Conservation (phyloP, 2,329 filamentous ascomycete genomes). For the Ceratocystis diversiconidia region DNA sequence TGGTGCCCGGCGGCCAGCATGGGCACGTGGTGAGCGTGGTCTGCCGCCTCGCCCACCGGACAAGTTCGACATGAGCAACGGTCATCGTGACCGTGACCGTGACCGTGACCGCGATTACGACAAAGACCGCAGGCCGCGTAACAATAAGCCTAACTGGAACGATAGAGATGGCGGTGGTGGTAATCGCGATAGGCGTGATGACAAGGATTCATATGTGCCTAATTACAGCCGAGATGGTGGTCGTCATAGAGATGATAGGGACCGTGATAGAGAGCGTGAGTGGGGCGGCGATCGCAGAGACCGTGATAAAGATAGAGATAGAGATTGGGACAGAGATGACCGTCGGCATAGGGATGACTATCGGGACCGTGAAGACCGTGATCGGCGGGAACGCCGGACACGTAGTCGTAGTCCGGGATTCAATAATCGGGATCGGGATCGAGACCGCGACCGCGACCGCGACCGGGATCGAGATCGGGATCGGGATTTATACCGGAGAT, state of each 20-base stretch:
- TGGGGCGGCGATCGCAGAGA: slow-evolving; percentile 26
- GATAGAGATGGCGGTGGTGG: slow-evolving; percentile 4
- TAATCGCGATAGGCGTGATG: slow-evolving; percentile 9
- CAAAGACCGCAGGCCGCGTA: slow-evolving; percentile 6
- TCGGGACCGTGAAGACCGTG: slow-evolving; percentile 29
- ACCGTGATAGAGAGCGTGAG: slow-evolving; percentile 24
- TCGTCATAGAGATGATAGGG: slow-evolving; percentile 29
- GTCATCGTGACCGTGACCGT: background rate
- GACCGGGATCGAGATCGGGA: slow-evolving; percentile 26
- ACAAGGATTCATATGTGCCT: slow-evolving; percentile 15
- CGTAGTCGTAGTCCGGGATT: too few species aligned
- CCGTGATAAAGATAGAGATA: slow-evolving; percentile 24
- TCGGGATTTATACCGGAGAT: slow-evolving; percentile 27
- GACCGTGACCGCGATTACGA: background rate
- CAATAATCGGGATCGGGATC: slow-evolving; percentile 24
- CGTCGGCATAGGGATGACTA: slow-evolving; percentile 34
- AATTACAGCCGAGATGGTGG: slow-evolving; percentile 21
- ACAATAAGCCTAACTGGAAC: background rate
- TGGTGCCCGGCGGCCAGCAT: slow-evolving; percentile 28
- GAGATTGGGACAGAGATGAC: slow-evolving; percentile 30
- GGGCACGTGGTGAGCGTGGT: slow-evolving; percentile 19
- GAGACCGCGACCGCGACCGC: slow-evolving; percentile 5
- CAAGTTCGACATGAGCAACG: slow-evolving; percentile 3
- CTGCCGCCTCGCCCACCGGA: slow-evolving; percentile 13
- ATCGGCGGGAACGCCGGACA: slow-evolving; percentile 20